These are phyloP conservation scores for Drechslera avenae DNA, from an alignment of 2,329 filamentous ascomycete species.

Conservation along the genomic window DNA sequence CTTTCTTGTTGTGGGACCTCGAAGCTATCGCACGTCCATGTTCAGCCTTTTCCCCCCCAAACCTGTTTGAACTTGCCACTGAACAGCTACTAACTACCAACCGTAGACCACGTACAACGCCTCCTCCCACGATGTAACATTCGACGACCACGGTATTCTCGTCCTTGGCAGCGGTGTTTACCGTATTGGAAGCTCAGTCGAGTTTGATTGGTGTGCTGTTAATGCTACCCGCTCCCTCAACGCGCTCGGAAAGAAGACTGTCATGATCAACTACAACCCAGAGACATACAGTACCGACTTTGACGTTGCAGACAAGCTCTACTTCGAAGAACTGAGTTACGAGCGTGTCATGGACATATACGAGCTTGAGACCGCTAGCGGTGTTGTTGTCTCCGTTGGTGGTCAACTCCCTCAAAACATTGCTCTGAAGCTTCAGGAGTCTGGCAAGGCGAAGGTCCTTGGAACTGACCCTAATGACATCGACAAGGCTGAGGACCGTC, in stretches of 20 bases:
- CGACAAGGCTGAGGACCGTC: slow-evolving; percentile 95
- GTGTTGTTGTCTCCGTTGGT: slow-evolving; percentile 93
- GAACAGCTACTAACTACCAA: slow-evolving; percentile 12
- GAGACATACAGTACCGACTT: slow-evolving; percentile 68
- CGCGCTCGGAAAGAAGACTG: slow-evolving; percentile 91
- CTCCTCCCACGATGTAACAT: slow-evolving; percentile 87
- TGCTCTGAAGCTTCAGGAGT: slow-evolving; percentile 89
- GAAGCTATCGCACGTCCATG: no score
- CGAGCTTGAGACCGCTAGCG: slow-evolving; percentile 82
- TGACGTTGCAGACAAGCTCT: slow-evolving; percentile 87
- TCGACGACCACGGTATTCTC: slow-evolving; percentile 88
- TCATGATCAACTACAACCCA: slow-evolving; percentile 78
- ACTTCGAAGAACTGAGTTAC: slow-evolving; percentile 96
- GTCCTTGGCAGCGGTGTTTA: slow-evolving; percentile 95
- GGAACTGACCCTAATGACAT: slow-evolving; percentile 94
- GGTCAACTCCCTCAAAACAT: slow-evolving; percentile 98
- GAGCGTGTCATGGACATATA: slow-evolving; percentile 99
- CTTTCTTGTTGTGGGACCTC: background rate
- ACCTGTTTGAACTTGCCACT: background rate
- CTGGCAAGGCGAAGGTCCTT: slow-evolving; percentile 85
- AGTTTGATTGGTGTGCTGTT: slow-evolving; percentile 98
- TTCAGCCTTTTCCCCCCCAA: no score
- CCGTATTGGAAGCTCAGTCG: slow-evolving; percentile 94
- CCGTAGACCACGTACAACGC: slow-evolving; percentile 98
- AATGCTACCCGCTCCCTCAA: slow-evolving; percentile 83